Evolutionary conservation across 495 filamentous ascomycete genomes (phyloP).

Genomic region (Penicillium chermesinum): DNA sequence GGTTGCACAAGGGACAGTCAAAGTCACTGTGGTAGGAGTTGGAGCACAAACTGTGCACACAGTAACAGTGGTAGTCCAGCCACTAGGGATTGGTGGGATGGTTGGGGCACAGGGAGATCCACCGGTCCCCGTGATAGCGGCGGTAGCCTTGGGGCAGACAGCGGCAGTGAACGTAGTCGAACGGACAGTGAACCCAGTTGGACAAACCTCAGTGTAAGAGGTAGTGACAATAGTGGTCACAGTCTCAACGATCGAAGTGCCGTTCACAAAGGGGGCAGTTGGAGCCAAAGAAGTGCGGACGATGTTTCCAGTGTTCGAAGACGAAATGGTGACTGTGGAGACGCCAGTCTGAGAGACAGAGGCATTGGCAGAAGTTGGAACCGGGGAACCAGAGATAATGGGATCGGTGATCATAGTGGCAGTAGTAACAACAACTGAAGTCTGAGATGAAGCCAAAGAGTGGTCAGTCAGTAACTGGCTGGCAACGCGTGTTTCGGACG

Average conservation of each 20-base stretch:
- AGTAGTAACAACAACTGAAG: too few relatives aligned
- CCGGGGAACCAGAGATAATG: background rate
- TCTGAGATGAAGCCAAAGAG: too few relatives aligned
- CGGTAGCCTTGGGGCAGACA: constrained; percentile 33
- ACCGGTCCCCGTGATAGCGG: constrained; percentile 13
- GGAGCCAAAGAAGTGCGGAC: background rate
- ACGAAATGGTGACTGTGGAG: too few relatives aligned
- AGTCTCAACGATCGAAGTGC: constrained; percentile 22
- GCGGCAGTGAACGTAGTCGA: constrained; percentile 37
- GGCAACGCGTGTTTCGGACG: too few relatives aligned
- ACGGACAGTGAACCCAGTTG: constrained; percentile 43
- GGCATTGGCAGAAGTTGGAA: background rate
- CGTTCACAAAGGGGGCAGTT: background rate
- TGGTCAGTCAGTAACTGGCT: too few relatives aligned
- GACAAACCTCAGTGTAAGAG: constrained; percentile 40
- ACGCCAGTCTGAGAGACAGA: background rate
- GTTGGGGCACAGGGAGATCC: constrained; percentile 14
- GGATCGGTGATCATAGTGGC: too few relatives aligned
- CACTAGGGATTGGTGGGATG: constrained; percentile 30
- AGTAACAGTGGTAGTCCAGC: constrained; percentile 46
- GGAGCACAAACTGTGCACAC: constrained; percentile 43
- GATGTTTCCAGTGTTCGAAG: background rate
- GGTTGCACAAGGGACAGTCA: constrained; percentile 31
- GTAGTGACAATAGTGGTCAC: constrained; percentile 39
- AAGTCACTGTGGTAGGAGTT: constrained; percentile 38